Evolutionary conservation across 2,329 filamentous ascomycete genomes (phyloP).

Genomic region (Leptosphaerulina australis): DNA sequence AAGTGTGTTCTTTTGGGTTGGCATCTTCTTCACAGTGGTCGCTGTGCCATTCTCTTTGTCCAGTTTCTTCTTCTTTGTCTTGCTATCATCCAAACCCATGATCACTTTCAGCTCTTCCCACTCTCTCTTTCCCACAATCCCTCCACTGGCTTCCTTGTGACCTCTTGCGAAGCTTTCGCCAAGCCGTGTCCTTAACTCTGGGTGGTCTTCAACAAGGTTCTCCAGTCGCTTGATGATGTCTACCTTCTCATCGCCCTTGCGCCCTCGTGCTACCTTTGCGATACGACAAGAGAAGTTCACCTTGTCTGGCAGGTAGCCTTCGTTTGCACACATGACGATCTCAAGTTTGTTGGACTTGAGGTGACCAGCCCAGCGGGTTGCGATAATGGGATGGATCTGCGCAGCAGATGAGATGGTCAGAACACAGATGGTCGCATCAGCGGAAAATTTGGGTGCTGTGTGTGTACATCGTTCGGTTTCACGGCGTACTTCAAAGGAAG

Average conservation of each 20-base stretch:
- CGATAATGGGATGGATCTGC: slow-evolving; percentile 71
- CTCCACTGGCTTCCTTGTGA: slow-evolving; percentile 71
- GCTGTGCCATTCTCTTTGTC: slow-evolving; percentile 25
- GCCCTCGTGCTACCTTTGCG: slow-evolving; percentile 60
- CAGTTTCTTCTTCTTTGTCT: slow-evolving; percentile 42
- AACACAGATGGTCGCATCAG: slow-evolving; percentile 67
- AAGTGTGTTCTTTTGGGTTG: slow-evolving; percentile 42
- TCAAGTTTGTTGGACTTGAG: slow-evolving; percentile 65
- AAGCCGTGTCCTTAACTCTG: slow-evolving; percentile 55
- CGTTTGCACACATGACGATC: slow-evolving; percentile 70
- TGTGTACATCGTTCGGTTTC: slow-evolving; percentile 68
- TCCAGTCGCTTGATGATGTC: slow-evolving; percentile 67
- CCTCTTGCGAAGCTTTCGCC: slow-evolving; percentile 70
- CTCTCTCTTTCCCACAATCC: slow-evolving; percentile 64
- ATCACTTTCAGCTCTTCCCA: slow-evolving; percentile 69
- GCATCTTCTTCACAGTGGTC: slow-evolving; percentile 42
- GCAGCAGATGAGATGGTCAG: slow-evolving; percentile 65
- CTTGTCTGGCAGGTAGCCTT: slow-evolving; percentile 66
- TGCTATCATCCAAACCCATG: slow-evolving; percentile 64
- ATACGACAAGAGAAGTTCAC: slow-evolving; percentile 73
- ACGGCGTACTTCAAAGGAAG: slow-evolving; percentile 63
- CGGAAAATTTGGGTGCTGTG: slow-evolving; percentile 67
- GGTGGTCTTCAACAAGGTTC: slow-evolving; percentile 54
- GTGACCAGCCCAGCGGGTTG: slow-evolving; percentile 69
- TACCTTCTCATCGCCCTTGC: slow-evolving; percentile 58